Evolutionary conservation across 148 eudicot genomes (phyloP), one percentile per base, ranked within the genome.

Genomic region (Rhododendron vialii): DNA sequence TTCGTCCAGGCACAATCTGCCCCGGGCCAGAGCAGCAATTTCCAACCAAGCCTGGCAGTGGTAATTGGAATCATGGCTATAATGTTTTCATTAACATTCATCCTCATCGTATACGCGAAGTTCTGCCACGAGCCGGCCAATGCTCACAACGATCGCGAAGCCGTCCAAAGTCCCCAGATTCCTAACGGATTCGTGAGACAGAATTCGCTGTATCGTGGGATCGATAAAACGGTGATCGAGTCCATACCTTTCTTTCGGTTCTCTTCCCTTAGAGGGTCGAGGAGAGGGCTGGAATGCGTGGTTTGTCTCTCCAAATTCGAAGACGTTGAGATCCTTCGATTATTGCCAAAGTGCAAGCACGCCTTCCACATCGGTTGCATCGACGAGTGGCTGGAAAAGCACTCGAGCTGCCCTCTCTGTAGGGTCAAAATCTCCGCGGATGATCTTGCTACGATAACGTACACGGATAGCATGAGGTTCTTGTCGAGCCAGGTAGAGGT

Each of bases 331-430:
- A 84, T 91, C 36, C 90, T 96, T 0, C 81, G 98, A 36, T 71
- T 96, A 26, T 75, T 96, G 9, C 98, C 98, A 4, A 94, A 93
- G 84, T 96, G 98, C 82, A 94, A 90, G 41, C 98, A 96, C 65
- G 96, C 94, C 13, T 96, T 96, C 83, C 98, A 96, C 38, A 86
- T 93, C 17, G 90, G 88, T 45, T 96, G 98, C 77, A 85, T 96
- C 22, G 98, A 96, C 57, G 83, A 83, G 47, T 96, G 98, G 98
- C 94, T 96, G 11, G 91, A 88, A n/a, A 87, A 79, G n/a, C 96
- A 94, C 86, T 93, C 98, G 3, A 91, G 92, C 24, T 96, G 98
- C n/a, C 98, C 98, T 12, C 91, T 96, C 14, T 96, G 98, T 48
- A 89, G 98, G 87, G 91, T 86, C 17, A 88, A 53, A 0, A 92